Evolutionary conservation across 2,329 filamentous ascomycete species (phyloP).

Genomic region (Verticillium nonalfalfae): DNA sequence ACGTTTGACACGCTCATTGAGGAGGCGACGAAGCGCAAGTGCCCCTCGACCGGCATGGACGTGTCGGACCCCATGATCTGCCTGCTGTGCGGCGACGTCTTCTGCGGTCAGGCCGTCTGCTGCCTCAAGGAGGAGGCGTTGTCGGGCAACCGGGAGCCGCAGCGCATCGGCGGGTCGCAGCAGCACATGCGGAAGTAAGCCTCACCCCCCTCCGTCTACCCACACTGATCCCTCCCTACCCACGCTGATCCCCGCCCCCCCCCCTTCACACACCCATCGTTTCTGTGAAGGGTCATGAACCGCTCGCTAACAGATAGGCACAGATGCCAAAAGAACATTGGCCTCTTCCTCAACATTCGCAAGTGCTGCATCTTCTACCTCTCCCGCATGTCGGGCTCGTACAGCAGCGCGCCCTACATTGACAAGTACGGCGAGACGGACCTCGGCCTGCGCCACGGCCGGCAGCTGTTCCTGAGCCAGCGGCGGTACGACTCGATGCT

Average conservation of each 20-base stretch:
- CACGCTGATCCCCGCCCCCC: too few species aligned
- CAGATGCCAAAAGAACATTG: conserved; percentile 83
- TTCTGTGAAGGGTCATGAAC: background rate
- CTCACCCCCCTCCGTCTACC: background rate
- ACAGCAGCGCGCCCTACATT: conserved; percentile 83
- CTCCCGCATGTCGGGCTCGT: conserved; percentile 76
- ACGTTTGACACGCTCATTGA: conserved; percentile 91
- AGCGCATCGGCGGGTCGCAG: conserved; percentile 72
- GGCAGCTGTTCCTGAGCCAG: conserved; percentile 89
- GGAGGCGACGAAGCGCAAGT: conserved; percentile 76
- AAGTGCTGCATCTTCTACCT: conserved; percentile 91
- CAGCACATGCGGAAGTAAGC: conserved; percentile 83
- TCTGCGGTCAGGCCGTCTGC: conserved; percentile 90
- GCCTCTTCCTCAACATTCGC: conserved; percentile 93
- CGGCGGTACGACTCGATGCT: conserved; percentile 87
- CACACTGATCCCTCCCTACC: too few species aligned
- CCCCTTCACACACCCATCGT: too few species aligned
- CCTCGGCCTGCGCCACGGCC: conserved; percentile 77
- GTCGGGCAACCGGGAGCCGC: conserved; percentile 30
- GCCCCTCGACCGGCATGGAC: conserved; percentile 86
- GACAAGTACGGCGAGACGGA: conserved; percentile 96
- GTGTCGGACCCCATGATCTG: conserved; percentile 87
- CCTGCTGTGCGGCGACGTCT: conserved; percentile 92
- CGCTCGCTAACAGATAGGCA: conserved; percentile 14
- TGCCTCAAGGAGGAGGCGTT: conserved; percentile 62